Evolutionary conservation across 768 basidiomycete species (phyloP).

Genomic region (Russula ochroleuca): DNA sequence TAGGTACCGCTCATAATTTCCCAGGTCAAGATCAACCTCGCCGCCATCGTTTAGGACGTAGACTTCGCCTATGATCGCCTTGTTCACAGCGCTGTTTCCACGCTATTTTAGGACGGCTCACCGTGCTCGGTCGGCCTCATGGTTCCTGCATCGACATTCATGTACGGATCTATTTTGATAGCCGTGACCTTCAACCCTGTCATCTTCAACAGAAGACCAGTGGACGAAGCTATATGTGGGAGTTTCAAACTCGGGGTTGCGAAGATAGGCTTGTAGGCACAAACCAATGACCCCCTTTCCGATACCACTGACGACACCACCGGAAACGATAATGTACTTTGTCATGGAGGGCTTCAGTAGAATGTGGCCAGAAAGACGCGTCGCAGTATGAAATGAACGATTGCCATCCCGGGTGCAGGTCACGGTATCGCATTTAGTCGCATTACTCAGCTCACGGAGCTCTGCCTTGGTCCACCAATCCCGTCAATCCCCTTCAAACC

Average conservation of each 20-base stretch:
- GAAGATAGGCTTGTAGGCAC: slow-evolving; percentile 31
- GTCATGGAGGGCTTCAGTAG: slow-evolving; percentile 50
- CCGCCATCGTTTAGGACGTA: slow-evolving; percentile 98
- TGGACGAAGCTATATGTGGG: slow-evolving; percentile 75
- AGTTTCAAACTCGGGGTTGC: slow-evolving; percentile 30
- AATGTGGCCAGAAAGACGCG: background rate
- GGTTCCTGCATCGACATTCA: slow-evolving; percentile 99
- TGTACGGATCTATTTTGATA: slow-evolving; percentile 99
- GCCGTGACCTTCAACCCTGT: slow-evolving; percentile 95
- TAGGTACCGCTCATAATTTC: slow-evolving; percentile 98
- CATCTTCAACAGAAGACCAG: slow-evolving; percentile 91
- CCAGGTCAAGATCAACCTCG: slow-evolving; percentile 95
- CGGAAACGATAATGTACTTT: slow-evolving; percentile 94
- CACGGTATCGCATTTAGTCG: too few species aligned
- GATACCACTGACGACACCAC: slow-evolving; percentile 97
- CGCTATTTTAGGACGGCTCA: slow-evolving; percentile 38
- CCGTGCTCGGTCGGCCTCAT: slow-evolving; percentile 99
- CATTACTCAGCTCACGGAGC: too few species aligned
- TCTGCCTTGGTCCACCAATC: too few species aligned
- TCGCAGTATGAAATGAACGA: background rate
- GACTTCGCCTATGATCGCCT: slow-evolving; percentile 67
- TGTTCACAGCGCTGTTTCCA: slow-evolving; percentile 9
- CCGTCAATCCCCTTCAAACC: too few species aligned
- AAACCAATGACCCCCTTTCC: slow-evolving; percentile 99
- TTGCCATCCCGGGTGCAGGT: too few species aligned